Percentiles rank a stretch among this genome's conserved stretches.
phyloP scores from a whole-genome alignment of 176 grass and related monocot species.

The Bonia amplexicaulis region DNA sequence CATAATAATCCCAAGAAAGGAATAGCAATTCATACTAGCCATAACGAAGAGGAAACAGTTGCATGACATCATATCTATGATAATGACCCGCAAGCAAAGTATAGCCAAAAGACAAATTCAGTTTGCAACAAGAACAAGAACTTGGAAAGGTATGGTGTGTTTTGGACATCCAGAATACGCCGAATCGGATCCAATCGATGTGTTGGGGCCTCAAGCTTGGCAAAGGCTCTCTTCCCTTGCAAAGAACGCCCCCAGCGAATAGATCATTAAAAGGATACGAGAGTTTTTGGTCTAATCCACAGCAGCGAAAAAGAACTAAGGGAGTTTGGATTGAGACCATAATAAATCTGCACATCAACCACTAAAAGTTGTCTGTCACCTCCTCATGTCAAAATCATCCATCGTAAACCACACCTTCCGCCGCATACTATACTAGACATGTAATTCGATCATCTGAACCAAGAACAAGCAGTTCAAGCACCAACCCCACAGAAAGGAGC shows the following conservation, averaged over 20 bases:
- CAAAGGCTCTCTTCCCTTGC: not conserved
- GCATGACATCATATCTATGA: conserved; percentile 32
- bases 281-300: not conserved
- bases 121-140: conserved; percentile 22
- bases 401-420: not conserved
- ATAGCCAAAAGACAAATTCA: conserved; percentile 2
- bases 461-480: not conserved
- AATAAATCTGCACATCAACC: conserved; percentile 16
- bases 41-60: conserved; percentile 24
- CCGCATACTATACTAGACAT: not conserved
- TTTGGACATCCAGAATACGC: not conserved
- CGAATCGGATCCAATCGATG: conserved; percentile 20
- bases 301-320: not conserved
- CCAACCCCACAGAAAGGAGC: not conserved
- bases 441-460: not conserved
- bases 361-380: not conserved
- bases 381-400: conserved; percentile 17
- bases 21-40: conserved; percentile 18
- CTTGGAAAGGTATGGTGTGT: not conserved
- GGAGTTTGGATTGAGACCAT: not conserved
- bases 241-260: not conserved
- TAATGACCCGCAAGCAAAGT: conserved; percentile 22
- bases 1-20: conserved; percentile 35
- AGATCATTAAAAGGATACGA: conserved; percentile 6
- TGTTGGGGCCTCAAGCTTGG: not conserved